Percentiles rank a stretch among this genome's conserved stretches.
Conservation (phyloP, 805 yeast genomes). For the Saturnispora sekii region DNA sequence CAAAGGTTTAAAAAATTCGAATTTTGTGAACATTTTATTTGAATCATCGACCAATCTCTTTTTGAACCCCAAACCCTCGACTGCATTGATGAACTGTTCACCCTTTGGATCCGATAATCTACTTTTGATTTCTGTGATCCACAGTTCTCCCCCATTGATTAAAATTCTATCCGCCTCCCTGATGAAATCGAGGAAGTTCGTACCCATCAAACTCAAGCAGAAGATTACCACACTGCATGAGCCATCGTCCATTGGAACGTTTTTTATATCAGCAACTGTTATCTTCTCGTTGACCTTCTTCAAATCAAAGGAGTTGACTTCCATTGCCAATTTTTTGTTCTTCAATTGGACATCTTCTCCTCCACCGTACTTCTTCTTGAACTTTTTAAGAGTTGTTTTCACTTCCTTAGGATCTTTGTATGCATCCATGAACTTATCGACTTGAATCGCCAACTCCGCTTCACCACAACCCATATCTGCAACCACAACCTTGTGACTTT, state of each 20-base stretch:
- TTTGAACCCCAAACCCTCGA: conserved; percentile 74
- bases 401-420: conserved; percentile 21
- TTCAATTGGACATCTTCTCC: conserved; percentile 13
- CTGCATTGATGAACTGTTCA: conserved; percentile 68
- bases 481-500: conserved; percentile 48
- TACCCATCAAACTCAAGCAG: conserved; percentile 95
- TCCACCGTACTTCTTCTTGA: conserved; percentile 20
- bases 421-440: conserved; percentile 35
- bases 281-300: conserved; percentile 81
- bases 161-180: conserved; percentile 81
- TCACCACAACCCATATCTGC: conserved; percentile 99
- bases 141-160: conserved; percentile 85
- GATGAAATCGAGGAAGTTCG: conserved; percentile 86
- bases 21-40: conserved; percentile 90
- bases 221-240: conserved; percentile 85
- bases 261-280: conserved; percentile 92
- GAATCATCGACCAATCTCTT: conserved; percentile 79
- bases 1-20: conserved; percentile 87
- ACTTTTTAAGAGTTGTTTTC: conserved; percentile 24
- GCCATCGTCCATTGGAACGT: conserved; percentile 74
- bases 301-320: conserved; percentile 85
- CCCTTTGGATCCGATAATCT: conserved; percentile 72
- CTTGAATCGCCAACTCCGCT: conserved; percentile 72
- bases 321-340: conserved; percentile 31
- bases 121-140: conserved; percentile 97